phyloP scores from a whole-genome alignment of 768 basidiomycete species.

The Auricularia cornea region DNA sequence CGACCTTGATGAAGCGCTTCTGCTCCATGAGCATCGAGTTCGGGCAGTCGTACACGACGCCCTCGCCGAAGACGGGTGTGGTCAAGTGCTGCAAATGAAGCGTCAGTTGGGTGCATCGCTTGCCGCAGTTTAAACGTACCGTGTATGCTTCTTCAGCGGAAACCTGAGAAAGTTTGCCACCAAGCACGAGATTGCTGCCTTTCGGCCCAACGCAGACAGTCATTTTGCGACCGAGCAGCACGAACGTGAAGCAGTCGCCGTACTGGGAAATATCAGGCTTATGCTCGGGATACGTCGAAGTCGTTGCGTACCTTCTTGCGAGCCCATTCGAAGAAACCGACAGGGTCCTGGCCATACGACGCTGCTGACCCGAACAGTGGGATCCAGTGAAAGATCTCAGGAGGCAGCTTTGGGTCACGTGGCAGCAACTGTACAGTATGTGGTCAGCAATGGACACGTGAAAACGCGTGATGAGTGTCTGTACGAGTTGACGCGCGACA shows the following conservation, averaged over 20 bases:
- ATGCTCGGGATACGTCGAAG: not conserved
- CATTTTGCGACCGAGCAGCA: constrained; percentile 79
- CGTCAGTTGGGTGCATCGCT: constrained; percentile 4
- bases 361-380: constrained; percentile 87
- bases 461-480: constrained; percentile 16
- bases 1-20: constrained; percentile 96
- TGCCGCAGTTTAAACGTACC: constrained; percentile 31
- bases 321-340: constrained; percentile 76
- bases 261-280: constrained; percentile 44
- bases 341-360: constrained; percentile 84
- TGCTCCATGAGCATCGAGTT: constrained; percentile 98
- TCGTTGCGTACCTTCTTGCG: constrained; percentile 57
- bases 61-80: constrained; percentile 93
- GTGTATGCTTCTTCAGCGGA: constrained; percentile 97
- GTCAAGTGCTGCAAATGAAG: constrained; percentile 60
- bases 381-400: constrained; percentile 87
- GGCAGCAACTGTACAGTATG: constrained; percentile 48
- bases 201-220: constrained; percentile 87
- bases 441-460: not conserved
- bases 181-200: constrained; percentile 90
- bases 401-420: constrained; percentile 64
- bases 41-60: constrained; percentile 95
- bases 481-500: constrained; percentile 68
- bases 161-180: constrained; percentile 85
- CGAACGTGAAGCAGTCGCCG: constrained; percentile 95